Evolutionary conservation across 345 rosid genomes (phyloP).

Genomic region (Arabis alpina): DNA sequence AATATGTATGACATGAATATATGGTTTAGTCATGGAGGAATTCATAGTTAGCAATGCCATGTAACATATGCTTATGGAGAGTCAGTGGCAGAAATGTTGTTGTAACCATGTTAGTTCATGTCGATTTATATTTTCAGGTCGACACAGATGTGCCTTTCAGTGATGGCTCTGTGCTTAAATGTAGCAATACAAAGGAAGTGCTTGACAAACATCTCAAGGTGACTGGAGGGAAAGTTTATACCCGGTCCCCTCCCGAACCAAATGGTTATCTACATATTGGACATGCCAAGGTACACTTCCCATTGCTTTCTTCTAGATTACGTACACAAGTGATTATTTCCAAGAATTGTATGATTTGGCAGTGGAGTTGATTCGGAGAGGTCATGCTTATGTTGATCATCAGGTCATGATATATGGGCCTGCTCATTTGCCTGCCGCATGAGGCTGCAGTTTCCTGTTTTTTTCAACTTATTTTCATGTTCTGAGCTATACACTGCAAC

Average conservation of each 20-base stretch:
- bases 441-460: too few relatives aligned
- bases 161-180: slow-evolving; percentile 69
- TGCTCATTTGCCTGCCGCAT: too few relatives aligned
- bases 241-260: slow-evolving; percentile 97
- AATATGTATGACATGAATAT: slow-evolving; percentile 21
- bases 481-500: slow-evolving; percentile 1
- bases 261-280: slow-evolving; percentile 99
- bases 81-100: neutral
- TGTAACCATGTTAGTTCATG: neutral
- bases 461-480: neutral
- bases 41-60: neutral
- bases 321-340: slow-evolving; percentile 97
- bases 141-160: slow-evolving; percentile 90
- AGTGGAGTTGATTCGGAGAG: slow-evolving; percentile 82
- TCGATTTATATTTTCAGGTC: slow-evolving; percentile 50
- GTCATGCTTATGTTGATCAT: slow-evolving; percentile 97
- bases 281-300: slow-evolving; percentile 89
- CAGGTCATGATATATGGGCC: too few relatives aligned
- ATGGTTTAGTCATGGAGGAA: slow-evolving; percentile 8
- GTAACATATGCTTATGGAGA: slow-evolving; percentile 14
- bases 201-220: slow-evolving; percentile 81
- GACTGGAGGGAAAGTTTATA: slow-evolving; percentile 77
- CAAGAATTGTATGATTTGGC: slow-evolving; percentile 93
- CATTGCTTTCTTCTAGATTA: slow-evolving; percentile 60
- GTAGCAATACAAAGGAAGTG: slow-evolving; percentile 78